These are phyloP conservation scores for Fusarium illudens DNA, from an alignment of 2,329 filamentous ascomycete species.

Conservation along the genomic window DNA sequence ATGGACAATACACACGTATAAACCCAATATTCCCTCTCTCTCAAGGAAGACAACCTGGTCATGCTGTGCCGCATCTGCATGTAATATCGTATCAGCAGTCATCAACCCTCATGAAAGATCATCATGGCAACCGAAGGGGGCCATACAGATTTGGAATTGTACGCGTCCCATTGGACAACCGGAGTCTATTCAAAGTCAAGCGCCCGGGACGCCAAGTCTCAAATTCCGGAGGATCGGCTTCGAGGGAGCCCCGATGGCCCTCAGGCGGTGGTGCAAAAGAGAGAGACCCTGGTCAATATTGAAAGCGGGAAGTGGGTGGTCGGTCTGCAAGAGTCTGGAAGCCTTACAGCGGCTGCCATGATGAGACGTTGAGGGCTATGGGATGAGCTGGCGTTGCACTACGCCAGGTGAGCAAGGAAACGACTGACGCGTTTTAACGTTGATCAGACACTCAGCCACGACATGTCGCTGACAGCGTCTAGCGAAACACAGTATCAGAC, in stretches of 20 bases:
- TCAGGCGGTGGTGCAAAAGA: background rate
- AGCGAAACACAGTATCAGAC: background rate
- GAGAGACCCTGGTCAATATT: background rate
- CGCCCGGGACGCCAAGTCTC: conserved; percentile 1
- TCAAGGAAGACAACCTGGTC: background rate
- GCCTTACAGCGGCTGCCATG: background rate
- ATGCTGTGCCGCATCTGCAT: background rate
- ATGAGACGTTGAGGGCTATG: background rate
- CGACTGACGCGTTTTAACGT: background rate
- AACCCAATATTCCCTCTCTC: background rate
- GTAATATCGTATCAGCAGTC: background rate
- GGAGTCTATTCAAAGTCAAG: background rate
- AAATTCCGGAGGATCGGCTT: background rate
- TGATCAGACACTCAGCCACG: background rate
- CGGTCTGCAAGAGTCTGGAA: background rate
- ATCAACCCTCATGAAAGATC: background rate
- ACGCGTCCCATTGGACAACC: background rate
- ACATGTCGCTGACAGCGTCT: background rate
- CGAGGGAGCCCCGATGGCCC: background rate
- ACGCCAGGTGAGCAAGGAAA: background rate
- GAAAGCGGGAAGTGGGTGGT: background rate
- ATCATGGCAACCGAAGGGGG: background rate
- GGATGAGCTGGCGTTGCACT: background rate
- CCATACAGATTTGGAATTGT: background rate
- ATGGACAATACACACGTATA: background rate